Conservation (phyloP, 306 rosid species). For the Cucurbita ficifolia region DNA sequence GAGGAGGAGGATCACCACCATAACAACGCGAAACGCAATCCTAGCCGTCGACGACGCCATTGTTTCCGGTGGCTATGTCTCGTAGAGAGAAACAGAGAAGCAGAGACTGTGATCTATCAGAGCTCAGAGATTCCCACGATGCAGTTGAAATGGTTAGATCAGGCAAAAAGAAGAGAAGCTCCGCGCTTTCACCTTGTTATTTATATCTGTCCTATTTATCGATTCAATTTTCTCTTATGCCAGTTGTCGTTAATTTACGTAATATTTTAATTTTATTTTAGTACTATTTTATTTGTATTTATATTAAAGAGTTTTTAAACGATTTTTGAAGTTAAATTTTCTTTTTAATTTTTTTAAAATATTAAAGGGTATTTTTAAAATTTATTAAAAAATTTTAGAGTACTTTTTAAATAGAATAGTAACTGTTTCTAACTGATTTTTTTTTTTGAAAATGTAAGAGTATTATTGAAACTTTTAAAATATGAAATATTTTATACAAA, state of each 20-base stretch:
- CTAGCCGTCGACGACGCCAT: constrained; percentile 50
- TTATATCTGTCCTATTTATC: neutral
- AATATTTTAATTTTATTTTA: neutral
- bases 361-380: too few species aligned
- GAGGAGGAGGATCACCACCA: constrained; percentile 21
- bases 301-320: too few species aligned
- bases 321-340: too few species aligned
- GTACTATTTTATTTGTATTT: neutral
- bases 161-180: neutral
- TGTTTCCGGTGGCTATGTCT: neutral
- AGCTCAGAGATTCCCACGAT: constrained; percentile 2
- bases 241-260: neutral
- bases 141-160: neutral
- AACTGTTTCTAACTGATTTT: too few species aligned
- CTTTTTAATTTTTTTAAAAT: too few species aligned
- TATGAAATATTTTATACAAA: too few species aligned
- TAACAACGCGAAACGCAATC: constrained; percentile 31
- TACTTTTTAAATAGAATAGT: too few species aligned
- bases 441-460: too few species aligned
- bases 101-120: neutral
- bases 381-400: too few species aligned
- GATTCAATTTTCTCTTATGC: neutral
- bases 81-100: neutral
- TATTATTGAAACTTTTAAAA: too few species aligned
- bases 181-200: neutral